phyloP scores from a whole-genome alignment of 768 basidiomycete genomes.

The Melanogaster broomeanus region DNA sequence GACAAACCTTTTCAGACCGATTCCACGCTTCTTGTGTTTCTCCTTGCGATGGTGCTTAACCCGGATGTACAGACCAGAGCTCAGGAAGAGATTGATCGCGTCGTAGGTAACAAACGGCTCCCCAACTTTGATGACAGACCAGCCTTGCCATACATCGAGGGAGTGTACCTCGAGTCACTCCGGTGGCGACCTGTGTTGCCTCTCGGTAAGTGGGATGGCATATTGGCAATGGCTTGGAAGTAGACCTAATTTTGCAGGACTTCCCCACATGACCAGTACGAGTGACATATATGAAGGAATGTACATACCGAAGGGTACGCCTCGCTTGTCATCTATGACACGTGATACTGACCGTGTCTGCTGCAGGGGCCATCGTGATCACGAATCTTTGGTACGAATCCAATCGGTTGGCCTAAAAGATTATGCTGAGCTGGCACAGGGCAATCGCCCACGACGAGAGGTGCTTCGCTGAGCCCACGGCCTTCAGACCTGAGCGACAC shows the following conservation, averaged over 20 bases:
- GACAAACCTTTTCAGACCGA: not conserved
- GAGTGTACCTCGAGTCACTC: conserved; percentile 22
- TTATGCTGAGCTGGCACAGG: conserved; percentile 20
- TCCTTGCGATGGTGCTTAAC: conserved; percentile 27
- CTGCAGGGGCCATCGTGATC: not conserved
- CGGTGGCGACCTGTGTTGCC: conserved; percentile 26
- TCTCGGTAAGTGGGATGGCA: conserved; percentile 7
- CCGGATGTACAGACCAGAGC: conserved; percentile 25
- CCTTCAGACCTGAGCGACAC: conserved; percentile 55
- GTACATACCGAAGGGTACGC: conserved; percentile 10
- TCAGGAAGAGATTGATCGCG: conserved; percentile 24
- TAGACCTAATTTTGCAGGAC: not conserved
- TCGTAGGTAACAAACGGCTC: conserved; percentile 21
- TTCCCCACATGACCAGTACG: conserved; percentile 7
- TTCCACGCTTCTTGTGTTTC: conserved; percentile 13
- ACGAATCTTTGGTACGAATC: conserved; percentile 3
- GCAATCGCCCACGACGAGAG: conserved; percentile 48
- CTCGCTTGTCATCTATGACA: not conserved
- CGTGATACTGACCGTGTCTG: not conserved
- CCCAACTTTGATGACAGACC: conserved; percentile 15
- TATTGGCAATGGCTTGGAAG: not conserved
- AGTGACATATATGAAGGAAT: conserved; percentile 8
- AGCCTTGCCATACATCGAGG: conserved; percentile 23
- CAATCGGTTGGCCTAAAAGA: not conserved
- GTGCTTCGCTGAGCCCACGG: conserved; percentile 51